Evolutionary conservation across 1,139 yeast genomes (phyloP), one percentile per base, ranked within the genome.

Genomic region (Nakaseomyces glabratus): DNA sequence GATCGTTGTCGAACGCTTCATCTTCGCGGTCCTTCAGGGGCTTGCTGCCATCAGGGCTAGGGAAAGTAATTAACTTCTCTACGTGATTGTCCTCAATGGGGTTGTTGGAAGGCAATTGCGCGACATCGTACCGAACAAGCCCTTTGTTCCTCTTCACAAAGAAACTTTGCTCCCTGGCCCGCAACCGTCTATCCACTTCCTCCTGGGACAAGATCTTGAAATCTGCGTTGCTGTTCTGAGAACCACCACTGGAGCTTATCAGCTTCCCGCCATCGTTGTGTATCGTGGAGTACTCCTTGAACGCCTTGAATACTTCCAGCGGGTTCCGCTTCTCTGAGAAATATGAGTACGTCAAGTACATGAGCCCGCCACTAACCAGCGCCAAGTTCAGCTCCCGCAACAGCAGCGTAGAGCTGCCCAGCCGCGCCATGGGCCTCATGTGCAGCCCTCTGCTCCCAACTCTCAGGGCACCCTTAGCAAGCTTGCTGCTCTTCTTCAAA

Each of bases 61-160:
- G 93, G 1, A 85, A 85, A 41, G 84, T 86, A 9, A 88, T 79
- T 28, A 86, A 75, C 45, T 80, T 81, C 55, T 88, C 97, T 1
- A 90, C 75, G 42, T 93, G 72, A 52, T 84, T 95, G 55, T 90
- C 98, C 58, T 90, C 99, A 45, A 88, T 85, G 7, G 98, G 98
- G 31, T 81, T 76, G 57, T 90, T 93, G 28, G 94, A 80, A 6
- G 97, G 82, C 39, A 90, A 63, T 60, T 90, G 98, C 33, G 93
- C 73, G 21, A 85, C 73, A 54, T 93, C 98, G 52, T 86, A 88
- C 37, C 98, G 67, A n/a, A 76, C 60, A 12, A 90, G 90, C n/a
- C 97, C 97, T 46, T 81, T 79, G 10, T 93, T 88, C 40, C 95
- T 69, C 46, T 82, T 77, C 14, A 88, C 90, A 26, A 64, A 55